phyloP scores from a whole-genome alignment of 306 rosid genomes.

The Trifolium repens region DNA sequence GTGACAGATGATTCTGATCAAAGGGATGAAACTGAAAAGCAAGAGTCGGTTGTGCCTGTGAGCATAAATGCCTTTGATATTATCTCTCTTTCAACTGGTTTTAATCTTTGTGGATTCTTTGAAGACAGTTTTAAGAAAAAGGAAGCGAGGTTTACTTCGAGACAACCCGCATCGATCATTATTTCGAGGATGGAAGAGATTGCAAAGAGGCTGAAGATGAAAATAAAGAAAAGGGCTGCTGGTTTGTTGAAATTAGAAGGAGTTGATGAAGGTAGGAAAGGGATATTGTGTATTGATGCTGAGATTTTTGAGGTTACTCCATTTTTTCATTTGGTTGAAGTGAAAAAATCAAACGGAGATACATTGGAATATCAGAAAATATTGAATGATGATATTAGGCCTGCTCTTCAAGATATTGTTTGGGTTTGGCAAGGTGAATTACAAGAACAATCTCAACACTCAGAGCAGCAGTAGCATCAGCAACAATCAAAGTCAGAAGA shows the following conservation, averaged over 20 bases:
- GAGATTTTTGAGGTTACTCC: constrained; percentile 57
- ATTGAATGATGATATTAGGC: constrained; percentile 53
- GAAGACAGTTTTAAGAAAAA: constrained; percentile 45
- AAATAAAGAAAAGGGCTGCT: constrained; percentile 49
- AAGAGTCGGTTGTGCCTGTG: constrained; percentile 40
- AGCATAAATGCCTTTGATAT: constrained; percentile 67
- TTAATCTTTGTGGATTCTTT: constrained; percentile 54
- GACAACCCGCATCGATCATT: constrained; percentile 51
- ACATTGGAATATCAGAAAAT: constrained; percentile 57
- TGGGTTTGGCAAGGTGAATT: constrained; percentile 65
- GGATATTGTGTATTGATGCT: constrained; percentile 52
- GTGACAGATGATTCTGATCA: constrained; percentile 29
- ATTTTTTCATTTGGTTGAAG: constrained; percentile 56
- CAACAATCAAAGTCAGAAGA: constrained; percentile 25
- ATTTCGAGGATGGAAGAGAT: constrained; percentile 51
- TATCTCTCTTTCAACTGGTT: constrained; percentile 52
- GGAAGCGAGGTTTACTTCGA: constrained; percentile 55
- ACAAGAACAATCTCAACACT: constrained; percentile 43
- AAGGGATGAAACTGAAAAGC: constrained; percentile 36
- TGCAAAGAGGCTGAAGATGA: constrained; percentile 49
- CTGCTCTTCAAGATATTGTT: constrained; percentile 59
- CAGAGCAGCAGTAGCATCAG: constrained; percentile 35
- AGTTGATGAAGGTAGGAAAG: constrained; percentile 53
- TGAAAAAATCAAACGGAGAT: constrained; percentile 61
- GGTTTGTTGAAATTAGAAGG: constrained; percentile 55